Conservation (phyloP, 1,139 yeast genomes). For the Scheffersomyces lignicola region DNA sequence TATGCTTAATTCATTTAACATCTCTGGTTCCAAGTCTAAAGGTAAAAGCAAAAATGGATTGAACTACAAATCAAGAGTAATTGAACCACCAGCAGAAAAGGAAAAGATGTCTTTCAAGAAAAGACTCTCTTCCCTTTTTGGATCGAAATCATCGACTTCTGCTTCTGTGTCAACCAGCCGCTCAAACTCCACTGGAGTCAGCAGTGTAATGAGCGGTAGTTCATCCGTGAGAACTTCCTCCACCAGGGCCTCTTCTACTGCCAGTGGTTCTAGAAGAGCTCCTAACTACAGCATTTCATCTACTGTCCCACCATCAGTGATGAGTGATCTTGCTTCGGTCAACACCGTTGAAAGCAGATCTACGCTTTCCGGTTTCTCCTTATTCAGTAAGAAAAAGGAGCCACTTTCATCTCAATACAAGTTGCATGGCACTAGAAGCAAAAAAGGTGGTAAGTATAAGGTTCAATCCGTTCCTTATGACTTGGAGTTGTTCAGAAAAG, state of each 20-base stretch:
- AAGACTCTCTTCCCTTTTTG: constrained; percentile 27
- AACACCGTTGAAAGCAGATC: constrained; percentile 28
- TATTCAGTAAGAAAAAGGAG: constrained; percentile 22
- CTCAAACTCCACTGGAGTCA: not conserved
- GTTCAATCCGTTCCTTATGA: constrained; percentile 32
- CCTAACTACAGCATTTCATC: constrained; percentile 9
- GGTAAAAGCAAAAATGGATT: constrained; percentile 6
- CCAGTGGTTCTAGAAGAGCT: constrained; percentile 7
- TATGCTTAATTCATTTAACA: constrained; percentile 19
- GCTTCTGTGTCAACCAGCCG: constrained; percentile 6
- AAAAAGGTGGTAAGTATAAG: constrained; percentile 28
- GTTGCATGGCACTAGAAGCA: constrained; percentile 17
- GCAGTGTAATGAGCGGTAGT: not conserved
- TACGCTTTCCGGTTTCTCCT: constrained; percentile 36
- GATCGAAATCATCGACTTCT: constrained; percentile 13
- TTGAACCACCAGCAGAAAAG: constrained; percentile 13
- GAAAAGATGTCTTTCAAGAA: constrained; percentile 28
- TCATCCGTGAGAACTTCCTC: constrained; percentile 5
- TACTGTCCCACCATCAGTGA: constrained; percentile 5
- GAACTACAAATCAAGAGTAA: constrained; percentile 16
- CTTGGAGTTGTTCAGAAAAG: constrained; percentile 4
- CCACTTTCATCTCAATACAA: constrained; percentile 13
- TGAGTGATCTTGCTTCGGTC: constrained; percentile 29
- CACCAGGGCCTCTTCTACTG: constrained; percentile 8
- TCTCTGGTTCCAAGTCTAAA: not conserved